Conservation (phyloP, 768 basidiomycete genomes). For the Lactarius deliciosus region DNA sequence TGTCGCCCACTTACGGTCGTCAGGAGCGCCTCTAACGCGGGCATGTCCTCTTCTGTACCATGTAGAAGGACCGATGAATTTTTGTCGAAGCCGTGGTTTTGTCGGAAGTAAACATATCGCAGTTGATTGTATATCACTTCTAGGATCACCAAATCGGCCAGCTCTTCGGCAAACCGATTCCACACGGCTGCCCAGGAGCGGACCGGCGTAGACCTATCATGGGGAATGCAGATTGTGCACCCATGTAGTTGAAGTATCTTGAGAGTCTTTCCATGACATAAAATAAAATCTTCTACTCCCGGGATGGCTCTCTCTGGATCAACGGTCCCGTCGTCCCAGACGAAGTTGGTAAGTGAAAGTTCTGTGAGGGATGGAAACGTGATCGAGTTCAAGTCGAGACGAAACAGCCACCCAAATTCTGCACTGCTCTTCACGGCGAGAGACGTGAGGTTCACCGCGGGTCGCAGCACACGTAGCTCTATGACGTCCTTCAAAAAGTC, state of each 20-base stretch:
- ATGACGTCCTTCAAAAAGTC: neutral
- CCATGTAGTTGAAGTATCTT: neutral
- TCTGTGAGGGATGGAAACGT: neutral
- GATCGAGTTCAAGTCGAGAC: neutral
- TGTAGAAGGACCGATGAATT: no score
- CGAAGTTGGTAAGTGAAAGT: neutral
- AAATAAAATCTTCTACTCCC: neutral
- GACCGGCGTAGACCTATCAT: neutral
- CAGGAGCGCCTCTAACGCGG: no score
- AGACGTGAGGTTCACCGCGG: neutral
- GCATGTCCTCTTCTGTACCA: no score
- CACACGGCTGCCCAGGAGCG: slow-evolving; percentile 1
- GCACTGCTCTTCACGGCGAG: neutral
- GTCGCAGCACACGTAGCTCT: neutral
- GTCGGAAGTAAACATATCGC: no score
- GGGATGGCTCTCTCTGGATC: neutral
- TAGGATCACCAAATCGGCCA: neutral
- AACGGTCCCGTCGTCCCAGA: neutral
- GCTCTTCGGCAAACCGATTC: neutral
- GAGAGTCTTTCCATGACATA: neutral
- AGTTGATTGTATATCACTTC: neutral
- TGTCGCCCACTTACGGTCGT: no score
- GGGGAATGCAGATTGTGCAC: neutral
- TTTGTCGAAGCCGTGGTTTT: no score
- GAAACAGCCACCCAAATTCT: neutral